Evolutionary conservation across 768 basidiomycete genomes (phyloP).

Genomic region (Glaciozyma martinii): DNA sequence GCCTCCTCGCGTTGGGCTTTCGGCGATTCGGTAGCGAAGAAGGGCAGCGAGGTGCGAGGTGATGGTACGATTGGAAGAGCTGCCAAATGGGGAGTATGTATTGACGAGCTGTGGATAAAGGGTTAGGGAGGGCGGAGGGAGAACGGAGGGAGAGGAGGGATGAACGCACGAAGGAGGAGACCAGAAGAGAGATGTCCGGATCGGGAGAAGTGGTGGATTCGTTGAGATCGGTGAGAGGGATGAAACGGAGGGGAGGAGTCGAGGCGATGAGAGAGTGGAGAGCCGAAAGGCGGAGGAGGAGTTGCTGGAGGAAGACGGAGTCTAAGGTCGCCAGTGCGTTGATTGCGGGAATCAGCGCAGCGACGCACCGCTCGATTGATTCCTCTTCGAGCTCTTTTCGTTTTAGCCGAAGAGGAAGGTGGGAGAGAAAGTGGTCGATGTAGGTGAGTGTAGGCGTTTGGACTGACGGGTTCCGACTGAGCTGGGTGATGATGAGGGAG

Average conservation of each 20-base stretch:
- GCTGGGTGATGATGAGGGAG: neutral
- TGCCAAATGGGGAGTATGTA: neutral
- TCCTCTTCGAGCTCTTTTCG: neutral
- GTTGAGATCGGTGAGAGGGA: neutral
- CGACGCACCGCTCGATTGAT: neutral
- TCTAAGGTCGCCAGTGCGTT: neutral
- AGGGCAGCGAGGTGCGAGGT: neutral
- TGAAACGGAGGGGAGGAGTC: neutral
- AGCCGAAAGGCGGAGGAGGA: neutral
- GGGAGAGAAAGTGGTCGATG: neutral
- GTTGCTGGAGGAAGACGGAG: neutral
- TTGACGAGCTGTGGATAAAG: neutral
- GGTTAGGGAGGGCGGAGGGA: neutral
- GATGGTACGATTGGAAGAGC: neutral
- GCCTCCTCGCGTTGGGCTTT: neutral
- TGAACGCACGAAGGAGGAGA: neutral
- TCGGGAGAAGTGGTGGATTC: neutral
- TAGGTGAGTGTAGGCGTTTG: neutral
- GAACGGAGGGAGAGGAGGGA: neutral
- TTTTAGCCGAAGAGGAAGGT: neutral
- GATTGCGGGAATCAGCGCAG: neutral
- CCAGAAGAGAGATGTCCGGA: conserved; percentile 5
- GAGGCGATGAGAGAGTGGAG: neutral
- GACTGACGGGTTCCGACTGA: too few relatives aligned
- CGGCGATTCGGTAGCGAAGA: neutral